Conservation (phyloP, 805 yeast species). For the Zygoascus flipseniorum region DNA sequence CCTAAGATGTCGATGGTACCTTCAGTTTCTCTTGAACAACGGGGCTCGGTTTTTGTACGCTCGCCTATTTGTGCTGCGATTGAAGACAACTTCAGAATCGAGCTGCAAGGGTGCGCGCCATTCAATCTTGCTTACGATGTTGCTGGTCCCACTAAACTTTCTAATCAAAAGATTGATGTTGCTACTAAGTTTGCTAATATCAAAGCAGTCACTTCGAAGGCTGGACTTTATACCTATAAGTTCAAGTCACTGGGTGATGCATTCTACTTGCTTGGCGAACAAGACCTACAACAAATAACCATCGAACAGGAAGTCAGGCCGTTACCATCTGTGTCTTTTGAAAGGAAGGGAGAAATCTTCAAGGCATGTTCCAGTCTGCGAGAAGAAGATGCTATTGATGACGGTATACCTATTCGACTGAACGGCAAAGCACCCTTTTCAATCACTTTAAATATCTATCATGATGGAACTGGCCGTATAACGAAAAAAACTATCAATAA, state of each 20-base stretch:
- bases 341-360: conserved; percentile 37
- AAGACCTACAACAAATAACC: conserved; percentile 17
- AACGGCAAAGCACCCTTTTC: conserved; percentile 56
- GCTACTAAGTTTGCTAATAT: conserved; percentile 44
- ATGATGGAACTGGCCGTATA: conserved; percentile 49
- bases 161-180: conserved; percentile 34
- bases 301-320: conserved; percentile 48
- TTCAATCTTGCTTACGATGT: conserved; percentile 57
- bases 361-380: conserved; percentile 39
- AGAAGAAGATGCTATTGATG: conserved; percentile 32
- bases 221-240: conserved; percentile 56
- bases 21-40: conserved; percentile 21
- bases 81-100: conserved; percentile 42
- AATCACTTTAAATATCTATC: conserved; percentile 48
- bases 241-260: conserved; percentile 61
- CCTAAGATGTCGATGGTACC: conserved; percentile 38
- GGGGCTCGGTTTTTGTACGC: conserved; percentile 24
- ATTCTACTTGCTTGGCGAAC: conserved; percentile 29
- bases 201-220: conserved; percentile 32
- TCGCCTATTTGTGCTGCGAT: conserved; percentile 40
- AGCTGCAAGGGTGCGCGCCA: conserved; percentile 49
- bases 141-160: conserved; percentile 13
- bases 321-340: conserved; percentile 53
- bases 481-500: conserved; percentile 39
- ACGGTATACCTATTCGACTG: conserved; percentile 47